A percentile compares a stretch with the other conserved stretches of the same genome.
These are phyloP conservation scores for Grosmannia clavigera DNA, from an alignment of 2,329 filamentous ascomycete genomes.

Conservation along the genomic window DNA sequence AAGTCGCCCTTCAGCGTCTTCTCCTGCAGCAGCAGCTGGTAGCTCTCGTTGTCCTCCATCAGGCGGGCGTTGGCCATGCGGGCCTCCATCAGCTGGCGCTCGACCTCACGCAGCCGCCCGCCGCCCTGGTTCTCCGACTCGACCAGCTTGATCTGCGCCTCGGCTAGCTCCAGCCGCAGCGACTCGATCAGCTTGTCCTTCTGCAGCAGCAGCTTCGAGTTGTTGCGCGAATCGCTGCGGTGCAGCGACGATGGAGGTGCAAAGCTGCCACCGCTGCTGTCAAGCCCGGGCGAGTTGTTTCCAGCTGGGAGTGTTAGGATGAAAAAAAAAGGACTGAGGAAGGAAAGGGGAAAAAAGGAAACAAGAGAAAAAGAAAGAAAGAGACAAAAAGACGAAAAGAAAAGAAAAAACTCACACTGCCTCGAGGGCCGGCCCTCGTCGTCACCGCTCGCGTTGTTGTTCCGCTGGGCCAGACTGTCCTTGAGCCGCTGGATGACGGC, in stretches of 20 bases:
- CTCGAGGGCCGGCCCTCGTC: constrained; percentile 47
- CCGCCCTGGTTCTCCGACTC: constrained; percentile 90
- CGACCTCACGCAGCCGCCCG: constrained; percentile 77
- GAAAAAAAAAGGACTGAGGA: background rate
- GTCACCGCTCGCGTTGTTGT: constrained; percentile 29
- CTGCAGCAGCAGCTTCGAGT: constrained; percentile 79
- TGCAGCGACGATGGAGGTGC: constrained; percentile 75
- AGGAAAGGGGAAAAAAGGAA: background rate
- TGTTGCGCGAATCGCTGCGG: constrained; percentile 79
- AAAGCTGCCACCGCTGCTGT: constrained; percentile 50
- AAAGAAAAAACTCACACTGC: constrained; percentile 30
- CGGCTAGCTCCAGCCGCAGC: constrained; percentile 79
- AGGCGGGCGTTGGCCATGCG: constrained; percentile 91
- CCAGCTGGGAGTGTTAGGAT: constrained; percentile 11
- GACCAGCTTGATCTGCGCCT: constrained; percentile 88
- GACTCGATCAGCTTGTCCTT: constrained; percentile 96
- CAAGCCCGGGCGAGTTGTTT: constrained; percentile 54
- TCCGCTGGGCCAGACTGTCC: constrained; percentile 71
- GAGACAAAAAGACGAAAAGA: background rate
- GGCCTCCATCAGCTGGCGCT: constrained; percentile 78
- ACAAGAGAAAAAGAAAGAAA: background rate
- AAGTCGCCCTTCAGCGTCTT: constrained; percentile 94
- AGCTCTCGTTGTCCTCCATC: constrained; percentile 98
- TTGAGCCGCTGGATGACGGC: constrained; percentile 82
- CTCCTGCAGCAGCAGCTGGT: constrained; percentile 86